Evolutionary conservation across 305 asterid genomes (phyloP).

Genomic region (Fraxinus platypoda): DNA sequence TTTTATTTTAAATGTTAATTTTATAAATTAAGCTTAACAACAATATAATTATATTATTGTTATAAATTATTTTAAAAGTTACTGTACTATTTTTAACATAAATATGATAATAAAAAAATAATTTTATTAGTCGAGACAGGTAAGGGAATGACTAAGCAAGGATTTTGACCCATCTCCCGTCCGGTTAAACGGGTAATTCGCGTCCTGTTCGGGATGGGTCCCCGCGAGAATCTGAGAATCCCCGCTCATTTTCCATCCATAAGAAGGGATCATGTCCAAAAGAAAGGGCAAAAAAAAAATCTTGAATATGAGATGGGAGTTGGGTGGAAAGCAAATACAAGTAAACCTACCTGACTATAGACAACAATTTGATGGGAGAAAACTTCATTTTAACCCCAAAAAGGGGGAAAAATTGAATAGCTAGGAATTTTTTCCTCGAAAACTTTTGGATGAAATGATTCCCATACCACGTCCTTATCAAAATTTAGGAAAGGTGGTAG

Average conservation of each 20-base stretch:
- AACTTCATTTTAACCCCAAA: background rate
- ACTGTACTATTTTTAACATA: background rate
- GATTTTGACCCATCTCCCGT: background rate
- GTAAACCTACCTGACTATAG: background rate
- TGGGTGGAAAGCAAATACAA: background rate
- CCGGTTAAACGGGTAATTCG: background rate
- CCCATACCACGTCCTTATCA: background rate
- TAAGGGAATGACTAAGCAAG: background rate
- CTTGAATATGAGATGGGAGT: background rate
- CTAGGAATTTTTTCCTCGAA: background rate
- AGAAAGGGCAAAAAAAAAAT: background rate
- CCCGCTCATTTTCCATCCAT: background rate
- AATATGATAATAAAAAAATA: background rate
- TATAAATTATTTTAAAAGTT: background rate
- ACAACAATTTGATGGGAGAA: background rate
- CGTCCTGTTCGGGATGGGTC: background rate
- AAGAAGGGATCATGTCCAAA: background rate
- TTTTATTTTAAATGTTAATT: too few species aligned
- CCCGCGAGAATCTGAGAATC: background rate
- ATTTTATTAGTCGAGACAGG: background rate
- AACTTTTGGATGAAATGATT: background rate
- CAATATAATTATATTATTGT: background rate
- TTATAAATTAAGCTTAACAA: background rate
- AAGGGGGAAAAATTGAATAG: background rate
- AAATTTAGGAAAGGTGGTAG: background rate